A percentile compares a stretch with the other conserved stretches of the same genome.
phyloP scores from a whole-genome alignment of 768 basidiomycete genomes.

The Obba rivulosa region DNA sequence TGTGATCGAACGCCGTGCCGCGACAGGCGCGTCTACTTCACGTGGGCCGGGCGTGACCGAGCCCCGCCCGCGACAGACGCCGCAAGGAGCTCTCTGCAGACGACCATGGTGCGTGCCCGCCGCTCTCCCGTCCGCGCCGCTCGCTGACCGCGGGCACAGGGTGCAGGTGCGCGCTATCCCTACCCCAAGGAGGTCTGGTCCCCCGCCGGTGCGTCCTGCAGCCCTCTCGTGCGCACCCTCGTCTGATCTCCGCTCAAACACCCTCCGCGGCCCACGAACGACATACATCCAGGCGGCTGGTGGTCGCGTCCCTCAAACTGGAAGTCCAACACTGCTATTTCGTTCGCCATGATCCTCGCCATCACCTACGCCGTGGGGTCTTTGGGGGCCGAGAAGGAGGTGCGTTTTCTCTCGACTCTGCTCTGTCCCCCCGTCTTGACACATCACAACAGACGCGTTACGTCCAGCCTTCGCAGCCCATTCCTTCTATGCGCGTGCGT shows the following conservation, averaged over 20 bases:
- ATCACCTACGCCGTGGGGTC: conserved; percentile 66
- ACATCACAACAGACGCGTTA: conserved; percentile 44
- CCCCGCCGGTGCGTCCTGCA: conserved; percentile 65
- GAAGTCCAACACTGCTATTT: conserved; percentile 78
- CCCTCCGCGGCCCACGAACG: neutral
- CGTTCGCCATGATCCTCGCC: conserved; percentile 60
- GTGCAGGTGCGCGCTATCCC: conserved; percentile 83
- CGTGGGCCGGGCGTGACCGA: neutral
- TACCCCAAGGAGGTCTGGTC: conserved; percentile 96
- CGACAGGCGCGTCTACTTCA: conserved; percentile 3
- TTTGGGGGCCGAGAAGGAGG: conserved; percentile 77
- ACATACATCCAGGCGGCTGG: conserved; percentile 85
- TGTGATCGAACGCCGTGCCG: conserved; percentile 1
- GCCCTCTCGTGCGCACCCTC: neutral
- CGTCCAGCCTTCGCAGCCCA: conserved; percentile 56
- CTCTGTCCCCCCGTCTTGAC: neutral
- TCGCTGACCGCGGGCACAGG: conserved; percentile 35
- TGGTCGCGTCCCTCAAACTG: conserved; percentile 91
- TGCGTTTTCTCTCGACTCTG: conserved; percentile 29
- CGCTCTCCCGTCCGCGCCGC: neutral
- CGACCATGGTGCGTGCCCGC: conserved; percentile 13
- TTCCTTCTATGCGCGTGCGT: conserved; percentile 77
- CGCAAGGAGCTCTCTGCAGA: conserved; percentile 6
- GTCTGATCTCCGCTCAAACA: neutral
- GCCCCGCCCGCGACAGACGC: neutral